A percentile compares a stretch with the other conserved stretches of the same genome.
Conservation (phyloP, 352 stramenopile genomes). For the Phytophthora cryptogea region DNA sequence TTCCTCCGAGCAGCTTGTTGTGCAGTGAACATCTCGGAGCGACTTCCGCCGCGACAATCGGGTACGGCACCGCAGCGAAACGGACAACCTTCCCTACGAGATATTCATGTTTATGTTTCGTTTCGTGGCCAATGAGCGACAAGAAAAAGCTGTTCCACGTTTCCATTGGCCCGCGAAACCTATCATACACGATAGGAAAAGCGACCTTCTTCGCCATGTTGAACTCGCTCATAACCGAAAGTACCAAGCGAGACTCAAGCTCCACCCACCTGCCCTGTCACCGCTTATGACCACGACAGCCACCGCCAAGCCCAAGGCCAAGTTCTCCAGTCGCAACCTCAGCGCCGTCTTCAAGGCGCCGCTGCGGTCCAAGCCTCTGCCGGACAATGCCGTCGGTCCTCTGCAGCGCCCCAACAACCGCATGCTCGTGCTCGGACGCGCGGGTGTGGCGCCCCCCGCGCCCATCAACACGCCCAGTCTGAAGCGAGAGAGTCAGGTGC, state of each 20-base stretch:
- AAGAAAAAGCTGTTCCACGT: neutral
- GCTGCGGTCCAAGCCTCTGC: constrained; percentile 36
- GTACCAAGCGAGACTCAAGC: constrained; percentile 20
- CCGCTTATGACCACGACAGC: constrained; percentile 45
- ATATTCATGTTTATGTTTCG: neutral
- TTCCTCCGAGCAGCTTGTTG: too few species aligned
- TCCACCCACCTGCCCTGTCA: neutral
- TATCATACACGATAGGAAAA: constrained; percentile 4
- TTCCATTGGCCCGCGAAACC: constrained; percentile 1
- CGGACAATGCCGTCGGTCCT: constrained; percentile 29
- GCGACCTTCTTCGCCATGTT: constrained; percentile 17
- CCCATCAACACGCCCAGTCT: constrained; percentile 83
- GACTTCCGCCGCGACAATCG: neutral
- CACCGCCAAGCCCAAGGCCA: constrained; percentile 53
- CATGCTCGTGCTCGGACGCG: constrained; percentile 60
- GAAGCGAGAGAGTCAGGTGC: constrained; percentile 58
- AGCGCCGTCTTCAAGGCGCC: constrained; percentile 71
- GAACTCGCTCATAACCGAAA: constrained; percentile 29
- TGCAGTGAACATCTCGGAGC: too few species aligned
- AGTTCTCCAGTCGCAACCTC: constrained; percentile 81
- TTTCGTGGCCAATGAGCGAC: constrained; percentile 2
- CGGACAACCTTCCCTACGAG: neutral
- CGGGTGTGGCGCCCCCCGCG: constrained; percentile 45
- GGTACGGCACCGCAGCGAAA: neutral
- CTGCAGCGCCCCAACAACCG: constrained; percentile 37